Evolutionary conservation across 177 flowering plant species (phyloP), one percentile per base, ranked within the genome.

Genomic region (Vitis hybrid): DNA sequence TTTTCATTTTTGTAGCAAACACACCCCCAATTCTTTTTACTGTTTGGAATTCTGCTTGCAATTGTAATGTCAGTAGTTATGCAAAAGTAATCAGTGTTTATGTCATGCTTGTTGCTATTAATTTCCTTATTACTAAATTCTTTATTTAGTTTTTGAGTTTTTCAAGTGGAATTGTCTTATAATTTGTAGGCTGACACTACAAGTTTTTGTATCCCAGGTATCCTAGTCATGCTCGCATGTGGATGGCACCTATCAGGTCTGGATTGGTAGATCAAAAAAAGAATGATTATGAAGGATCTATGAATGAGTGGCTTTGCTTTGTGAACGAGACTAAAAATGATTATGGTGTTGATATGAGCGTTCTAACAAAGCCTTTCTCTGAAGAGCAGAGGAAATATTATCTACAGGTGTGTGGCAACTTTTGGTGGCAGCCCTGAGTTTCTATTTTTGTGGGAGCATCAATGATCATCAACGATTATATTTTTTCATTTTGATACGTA

Each of bases 181-280:
- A n/a, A 9, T 7, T 11, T 54, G 51, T 22, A 45, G 4, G 10
- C n/a, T 70, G 66, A 59, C 50, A 19, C 15, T 9, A 13, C 4
- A 49, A 70, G 58, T 58, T 71, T 50, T 65, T 18, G 10, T 68
- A 72, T 79, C 64, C 31, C 76, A 95, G 99, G 99, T 95, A 93
- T 68, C 99, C 99, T 29, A 95, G 99, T 76, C 98, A 95, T 87
- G 99, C 99, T 62, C 93, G 92, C 58, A 93, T 95, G 94, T 95
- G 97, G 98, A 45, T 95, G 68, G 98, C 97, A 70, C 99, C 99
- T 19, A 88, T 95, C 39, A 85, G 90, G 65, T 83, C 98, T 72
- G 89, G 89, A 49, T 65, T 88, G 68, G 91, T 66, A 64, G 96
- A 90, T 60, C 88, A 91, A 63, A 95, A 90, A 70, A 77, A 56